A percentile compares a stretch with the other conserved stretches of the same genome.
phyloP scores from a whole-genome alignment of 805 yeast species.

The Saccharomycopsis fermentans region DNA sequence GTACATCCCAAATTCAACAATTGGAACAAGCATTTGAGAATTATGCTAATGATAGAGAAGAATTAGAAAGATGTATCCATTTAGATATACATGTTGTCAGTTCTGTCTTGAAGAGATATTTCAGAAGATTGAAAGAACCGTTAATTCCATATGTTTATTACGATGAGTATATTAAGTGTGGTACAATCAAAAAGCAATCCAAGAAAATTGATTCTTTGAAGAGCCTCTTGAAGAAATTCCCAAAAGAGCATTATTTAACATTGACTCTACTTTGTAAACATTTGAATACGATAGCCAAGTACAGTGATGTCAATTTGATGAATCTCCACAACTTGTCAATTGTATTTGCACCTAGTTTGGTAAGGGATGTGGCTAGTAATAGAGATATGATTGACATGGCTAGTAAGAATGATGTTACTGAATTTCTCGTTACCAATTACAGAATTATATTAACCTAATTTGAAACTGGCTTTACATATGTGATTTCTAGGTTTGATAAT shows the following conservation, averaged over 20 bases:
- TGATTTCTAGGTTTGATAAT: too few relatives aligned
- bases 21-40: conserved; percentile 26
- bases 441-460: conserved; percentile 26
- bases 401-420: conserved; percentile 66
- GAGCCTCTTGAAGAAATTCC: conserved; percentile 42
- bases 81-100: conserved; percentile 78
- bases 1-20: conserved; percentile 49
- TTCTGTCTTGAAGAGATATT: conserved; percentile 75
- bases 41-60: conserved; percentile 24
- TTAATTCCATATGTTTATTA: conserved; percentile 64
- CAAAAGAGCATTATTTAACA: conserved; percentile 55
- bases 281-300: conserved; percentile 46
- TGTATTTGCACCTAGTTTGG: conserved; percentile 90
- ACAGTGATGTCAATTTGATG: conserved; percentile 63
- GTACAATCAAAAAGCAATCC: conserved; percentile 24
- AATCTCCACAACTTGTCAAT: conserved; percentile 71
- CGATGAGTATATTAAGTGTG: conserved; percentile 51
- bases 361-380: conserved; percentile 69
- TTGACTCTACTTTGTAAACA: conserved; percentile 53
- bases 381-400: conserved; percentile 82
- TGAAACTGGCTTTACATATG: not conserved
- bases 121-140: conserved; percentile 78
- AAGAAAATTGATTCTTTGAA: conserved; percentile 35
- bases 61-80: conserved; percentile 29
- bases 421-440: conserved; percentile 49